Evolutionary conservation across 352 stramenopile genomes (phyloP).

Genomic region (Thraustochytrium aureum): DNA sequence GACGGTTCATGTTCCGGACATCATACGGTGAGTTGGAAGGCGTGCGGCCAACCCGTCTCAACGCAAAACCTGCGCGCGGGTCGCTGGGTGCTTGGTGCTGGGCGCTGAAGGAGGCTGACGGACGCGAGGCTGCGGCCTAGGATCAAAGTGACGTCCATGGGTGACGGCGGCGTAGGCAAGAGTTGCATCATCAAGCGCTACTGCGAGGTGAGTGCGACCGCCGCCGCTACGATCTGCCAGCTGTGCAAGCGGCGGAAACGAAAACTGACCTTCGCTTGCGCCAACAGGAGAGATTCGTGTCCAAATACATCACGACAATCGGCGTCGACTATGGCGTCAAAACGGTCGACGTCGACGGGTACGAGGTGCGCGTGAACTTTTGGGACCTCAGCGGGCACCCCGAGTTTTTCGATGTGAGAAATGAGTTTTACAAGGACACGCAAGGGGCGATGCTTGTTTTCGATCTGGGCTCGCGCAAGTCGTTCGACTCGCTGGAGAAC

Average conservation of each 20-base stretch:
- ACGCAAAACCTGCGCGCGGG: no score
- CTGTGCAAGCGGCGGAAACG: no score
- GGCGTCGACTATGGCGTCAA: constrained; percentile 95
- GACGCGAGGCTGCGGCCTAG: constrained; percentile 46
- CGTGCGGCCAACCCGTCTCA: not conserved
- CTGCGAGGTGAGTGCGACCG: constrained; percentile 74
- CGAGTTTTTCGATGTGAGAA: constrained; percentile 93
- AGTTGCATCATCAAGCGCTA: constrained; percentile 94
- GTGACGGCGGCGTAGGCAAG: constrained; percentile 81
- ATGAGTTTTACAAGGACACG: constrained; percentile 96
- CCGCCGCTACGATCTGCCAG: no score
- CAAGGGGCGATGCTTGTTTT: constrained; percentile 65
- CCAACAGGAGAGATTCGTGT: constrained; percentile 77
- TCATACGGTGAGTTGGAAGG: constrained; percentile 14
- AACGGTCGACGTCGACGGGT: constrained; percentile 68
- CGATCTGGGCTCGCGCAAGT: constrained; percentile 70
- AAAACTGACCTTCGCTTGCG: not conserved
- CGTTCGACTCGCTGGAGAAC: constrained; percentile 75
- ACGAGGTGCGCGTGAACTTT: constrained; percentile 83
- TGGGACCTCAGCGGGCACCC: constrained; percentile 85
- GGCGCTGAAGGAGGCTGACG: not conserved
- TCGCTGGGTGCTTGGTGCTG: no score
- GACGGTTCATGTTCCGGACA: constrained; percentile 48
- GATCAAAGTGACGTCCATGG: constrained; percentile 93
- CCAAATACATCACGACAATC: constrained; percentile 94